Percentiles rank a stretch among this genome's conserved stretches.
Evolutionary conservation across 371 early-diverging fungal species (phyloP).

Genomic region (Zancudomyces culisetae): DNA sequence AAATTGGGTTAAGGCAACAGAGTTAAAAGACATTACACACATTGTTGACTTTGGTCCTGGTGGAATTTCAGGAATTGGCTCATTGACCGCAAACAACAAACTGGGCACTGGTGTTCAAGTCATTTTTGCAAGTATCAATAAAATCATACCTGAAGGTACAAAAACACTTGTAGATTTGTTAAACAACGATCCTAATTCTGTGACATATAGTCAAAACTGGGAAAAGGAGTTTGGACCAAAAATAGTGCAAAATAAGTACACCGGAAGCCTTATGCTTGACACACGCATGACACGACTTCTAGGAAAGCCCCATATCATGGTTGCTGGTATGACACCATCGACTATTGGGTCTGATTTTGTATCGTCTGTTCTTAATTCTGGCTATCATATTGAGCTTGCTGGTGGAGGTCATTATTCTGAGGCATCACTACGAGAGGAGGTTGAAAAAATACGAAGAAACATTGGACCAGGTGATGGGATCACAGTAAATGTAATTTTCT

Average conservation of each 20-base stretch:
- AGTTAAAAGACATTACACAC: constrained; percentile 45
- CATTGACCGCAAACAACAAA: constrained; percentile 68
- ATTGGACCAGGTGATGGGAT: constrained; percentile 63
- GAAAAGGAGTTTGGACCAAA: constrained; percentile 55
- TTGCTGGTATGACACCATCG: constrained; percentile 18
- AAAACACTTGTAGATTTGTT: constrained; percentile 62
- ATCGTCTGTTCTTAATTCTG: constrained; percentile 73
- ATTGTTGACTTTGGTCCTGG: constrained; percentile 88
- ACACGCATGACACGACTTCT: constrained; percentile 65
- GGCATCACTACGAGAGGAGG: constrained; percentile 41
- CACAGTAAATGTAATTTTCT: constrained; percentile 67
- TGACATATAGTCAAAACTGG: constrained; percentile 70
- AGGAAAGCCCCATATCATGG: constrained; percentile 28
- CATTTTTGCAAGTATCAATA: constrained; percentile 37
- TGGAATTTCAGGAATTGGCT: constrained; percentile 47
- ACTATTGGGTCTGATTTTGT: constrained; percentile 13
- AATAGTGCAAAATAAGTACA: constrained; percentile 20
- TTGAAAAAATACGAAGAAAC: constrained; percentile 48
- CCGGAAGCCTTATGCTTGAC: constrained; percentile 55
- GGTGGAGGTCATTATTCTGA: constrained; percentile 77
- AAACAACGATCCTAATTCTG: constrained; percentile 40
- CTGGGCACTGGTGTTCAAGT: constrained; percentile 83
- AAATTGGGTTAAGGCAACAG: constrained; percentile 64
- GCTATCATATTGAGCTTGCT: constrained; percentile 85
- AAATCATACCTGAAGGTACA: constrained; percentile 34